These are phyloP conservation scores for Paralagenidium karlingii DNA, from an alignment of 352 stramenopile genomes.

Conservation along the genomic window DNA sequence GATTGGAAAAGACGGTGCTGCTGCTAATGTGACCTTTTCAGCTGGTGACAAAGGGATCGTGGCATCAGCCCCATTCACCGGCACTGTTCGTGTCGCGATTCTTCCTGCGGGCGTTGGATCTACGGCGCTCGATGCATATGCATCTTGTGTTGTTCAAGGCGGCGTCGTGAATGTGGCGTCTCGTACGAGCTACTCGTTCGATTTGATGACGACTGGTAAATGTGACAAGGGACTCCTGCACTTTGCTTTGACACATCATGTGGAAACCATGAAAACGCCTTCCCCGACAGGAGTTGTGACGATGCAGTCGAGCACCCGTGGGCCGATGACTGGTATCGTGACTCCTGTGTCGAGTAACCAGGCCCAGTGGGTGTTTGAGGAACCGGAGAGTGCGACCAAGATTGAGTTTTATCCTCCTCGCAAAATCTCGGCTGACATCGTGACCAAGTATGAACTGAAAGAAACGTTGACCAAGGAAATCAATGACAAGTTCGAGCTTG, in stretches of 20 bases:
- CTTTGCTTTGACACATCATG: slow-evolving; percentile 52
- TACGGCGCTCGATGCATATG: slow-evolving; percentile 38
- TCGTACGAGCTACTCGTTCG: slow-evolving; percentile 41
- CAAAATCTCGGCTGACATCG: slow-evolving; percentile 13
- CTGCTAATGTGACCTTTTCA: slow-evolving; percentile 37
- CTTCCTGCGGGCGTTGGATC: slow-evolving; percentile 19
- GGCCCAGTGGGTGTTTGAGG: slow-evolving; percentile 34
- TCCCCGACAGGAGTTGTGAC: slow-evolving; percentile 9
- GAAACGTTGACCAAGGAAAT: slow-evolving; percentile 38
- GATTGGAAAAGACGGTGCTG: slow-evolving; percentile 15
- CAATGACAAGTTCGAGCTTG: slow-evolving; percentile 19
- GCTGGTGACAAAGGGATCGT: slow-evolving; percentile 21
- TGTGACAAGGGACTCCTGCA: slow-evolving; percentile 40
- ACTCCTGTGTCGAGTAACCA: slow-evolving; percentile 19
- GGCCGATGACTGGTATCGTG: slow-evolving; percentile 30
- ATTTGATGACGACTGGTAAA: slow-evolving; percentile 34
- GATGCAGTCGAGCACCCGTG: slow-evolving; percentile 39
- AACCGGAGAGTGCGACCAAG: slow-evolving; percentile 29
- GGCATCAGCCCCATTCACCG: slow-evolving; percentile 20
- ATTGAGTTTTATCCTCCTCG: slow-evolving; percentile 39
- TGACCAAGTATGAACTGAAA: slow-evolving; percentile 19
- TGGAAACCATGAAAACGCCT: slow-evolving; percentile 19
- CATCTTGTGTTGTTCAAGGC: slow-evolving; percentile 33
- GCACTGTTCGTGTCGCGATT: slow-evolving; percentile 26
- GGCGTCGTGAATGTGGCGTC: slow-evolving; percentile 36